Base-by-base conservation (phyloP, 2,329 filamentous ascomycete species). In the Phaeosphaeriaceae sp. region DNA sequence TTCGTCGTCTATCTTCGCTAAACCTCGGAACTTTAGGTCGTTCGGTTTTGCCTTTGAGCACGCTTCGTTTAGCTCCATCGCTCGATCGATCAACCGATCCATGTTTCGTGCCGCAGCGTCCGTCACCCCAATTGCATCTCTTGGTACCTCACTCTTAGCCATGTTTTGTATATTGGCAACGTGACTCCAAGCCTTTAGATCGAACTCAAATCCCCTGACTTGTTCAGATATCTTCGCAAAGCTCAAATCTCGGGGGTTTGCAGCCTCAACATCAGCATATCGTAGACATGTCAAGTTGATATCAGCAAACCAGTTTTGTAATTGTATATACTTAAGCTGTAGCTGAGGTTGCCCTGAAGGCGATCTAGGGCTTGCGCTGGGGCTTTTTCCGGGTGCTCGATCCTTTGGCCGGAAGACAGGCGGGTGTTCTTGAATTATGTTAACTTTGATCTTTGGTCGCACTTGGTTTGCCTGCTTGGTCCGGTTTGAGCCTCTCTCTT, bases 141-240 rank as follows among this genome's bases (percentile, higher is more conserved):
- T 28, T 18, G 37, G 23, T 64, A 64, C 20, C 60, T 50, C 43
- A 17, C 20, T 32, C 16, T 28, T 41, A 0, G 50, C 54, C 47
- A 61, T 50, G 16, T 56, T 46, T 0, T 65, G 43, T 26, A 68
- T 23, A 13, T 60, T 58, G 1, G 54, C 48, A 7, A 59, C 36
- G 26, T 63, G 52, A n/a, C 50, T 45, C 64, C 64, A 68, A 3
- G 64, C 42, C 11, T 56, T 44, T 30, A 68, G 38, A n/a, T 64
- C 61, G 20, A 65, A 61, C 1, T 54, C 39, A 37, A 62, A 60
- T 1, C 61, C 58, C n/a, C 62, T 54, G 2, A 58, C 51, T 12
- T 53, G 53, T 20, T 58, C 57, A 9, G 50, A 36, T 20, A 68
- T 67, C 43, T 66, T 66, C 6, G 47, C 45, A 34, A 68, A 67